Conservation (phyloP, 2,329 filamentous ascomycete genomes). For the Huntiella abstrusa region DNA sequence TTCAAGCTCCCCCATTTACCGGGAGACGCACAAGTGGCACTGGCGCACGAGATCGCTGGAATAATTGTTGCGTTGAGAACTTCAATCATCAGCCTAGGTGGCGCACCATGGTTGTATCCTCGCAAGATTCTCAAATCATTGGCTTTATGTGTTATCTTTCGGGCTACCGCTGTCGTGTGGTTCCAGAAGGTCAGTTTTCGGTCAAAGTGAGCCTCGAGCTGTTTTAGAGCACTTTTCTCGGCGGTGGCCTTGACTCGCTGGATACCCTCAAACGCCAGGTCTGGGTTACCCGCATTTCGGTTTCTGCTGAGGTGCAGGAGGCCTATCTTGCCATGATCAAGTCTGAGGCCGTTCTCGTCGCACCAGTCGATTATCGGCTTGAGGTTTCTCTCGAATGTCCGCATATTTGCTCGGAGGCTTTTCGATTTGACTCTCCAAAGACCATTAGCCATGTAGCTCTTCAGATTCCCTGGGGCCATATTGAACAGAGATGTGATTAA, state of each 20-base stretch:
- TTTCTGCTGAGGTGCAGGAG: neutral
- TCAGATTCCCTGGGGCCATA: no score
- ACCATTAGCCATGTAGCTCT: neutral
- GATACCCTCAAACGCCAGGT: neutral
- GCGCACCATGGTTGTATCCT: no score
- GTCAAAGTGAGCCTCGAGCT: constrained; percentile 1
- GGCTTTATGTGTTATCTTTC: no score
- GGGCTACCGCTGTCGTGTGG: no score
- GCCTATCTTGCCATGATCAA: neutral
- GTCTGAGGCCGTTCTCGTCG: neutral
- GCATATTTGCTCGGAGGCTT: neutral
- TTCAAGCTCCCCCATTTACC: no score
- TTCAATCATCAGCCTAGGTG: no score
- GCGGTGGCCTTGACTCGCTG: neutral
- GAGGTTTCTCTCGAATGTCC: neutral
- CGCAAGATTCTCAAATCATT: no score
- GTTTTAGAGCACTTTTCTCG: neutral
- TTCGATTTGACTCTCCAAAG: neutral
- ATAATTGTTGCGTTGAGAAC: no score
- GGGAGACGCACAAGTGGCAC: no score
- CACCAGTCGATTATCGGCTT: neutral
- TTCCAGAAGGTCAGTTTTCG: neutral
- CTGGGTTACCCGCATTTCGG: neutral
- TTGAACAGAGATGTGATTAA: no score
- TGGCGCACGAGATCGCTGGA: no score